Evolutionary conservation across 495 filamentous ascomycete genomes (phyloP).

Genomic region (Aspergillus mulundensis): DNA sequence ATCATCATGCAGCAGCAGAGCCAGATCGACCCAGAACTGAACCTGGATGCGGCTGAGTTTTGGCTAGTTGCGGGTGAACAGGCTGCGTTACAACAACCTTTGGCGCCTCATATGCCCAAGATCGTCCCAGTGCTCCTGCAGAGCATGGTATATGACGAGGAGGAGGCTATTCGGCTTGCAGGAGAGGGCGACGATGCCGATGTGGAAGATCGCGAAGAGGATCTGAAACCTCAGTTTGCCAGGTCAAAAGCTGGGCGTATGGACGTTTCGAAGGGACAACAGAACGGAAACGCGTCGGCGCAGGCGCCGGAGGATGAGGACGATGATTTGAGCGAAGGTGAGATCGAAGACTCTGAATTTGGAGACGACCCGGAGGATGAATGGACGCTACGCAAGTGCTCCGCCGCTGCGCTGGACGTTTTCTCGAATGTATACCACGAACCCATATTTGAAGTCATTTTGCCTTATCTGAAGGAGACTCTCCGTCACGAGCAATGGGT

Average conservation of each 20-base stretch:
- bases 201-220: conserved; percentile 80
- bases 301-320: conserved; percentile 42
- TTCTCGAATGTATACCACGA: conserved; percentile 86
- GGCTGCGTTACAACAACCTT: conserved; percentile 61
- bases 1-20: conserved; percentile 85
- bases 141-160: conserved; percentile 95
- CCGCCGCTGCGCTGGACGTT: conserved; percentile 90
- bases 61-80: conserved; percentile 94
- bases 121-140: conserved; percentile 88
- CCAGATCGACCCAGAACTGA: conserved; percentile 80
- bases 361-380: conserved; percentile 79
- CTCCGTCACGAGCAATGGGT: conserved; percentile 86
- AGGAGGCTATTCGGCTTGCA: conserved; percentile 81
- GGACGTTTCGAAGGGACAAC: conserved; percentile 42
- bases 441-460: conserved; percentile 81
- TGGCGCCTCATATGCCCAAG: conserved; percentile 74
- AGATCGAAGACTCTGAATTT: conserved; percentile 74
- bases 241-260: conserved; percentile 59
- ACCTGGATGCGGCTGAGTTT: conserved; percentile 94
- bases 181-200: conserved; percentile 87
- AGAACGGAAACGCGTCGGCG: conserved; percentile 49
- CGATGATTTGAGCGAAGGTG: conserved; percentile 83
- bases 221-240: conserved; percentile 91
- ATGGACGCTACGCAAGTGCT: conserved; percentile 97
- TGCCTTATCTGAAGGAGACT: conserved; percentile 90